Percentiles rank a stretch among this genome's conserved stretches.
Evolutionary conservation across 2,329 filamentous ascomycete genomes (phyloP).

Genomic region (Fonsecaea multimorphosa): DNA sequence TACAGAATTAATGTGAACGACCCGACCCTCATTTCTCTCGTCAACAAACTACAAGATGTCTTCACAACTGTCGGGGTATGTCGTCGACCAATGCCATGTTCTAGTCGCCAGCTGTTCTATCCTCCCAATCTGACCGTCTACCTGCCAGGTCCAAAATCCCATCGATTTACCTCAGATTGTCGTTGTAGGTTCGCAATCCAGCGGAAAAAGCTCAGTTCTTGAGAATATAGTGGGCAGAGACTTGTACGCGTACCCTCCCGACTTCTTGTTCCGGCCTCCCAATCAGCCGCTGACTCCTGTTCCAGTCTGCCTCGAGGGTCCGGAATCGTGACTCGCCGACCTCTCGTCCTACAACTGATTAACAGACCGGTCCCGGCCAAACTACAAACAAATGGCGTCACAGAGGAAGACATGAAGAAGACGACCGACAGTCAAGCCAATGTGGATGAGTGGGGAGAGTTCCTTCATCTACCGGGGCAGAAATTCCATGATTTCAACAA

Average conservation of each 20-base stretch:
- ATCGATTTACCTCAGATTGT: slow-evolving; percentile 99
- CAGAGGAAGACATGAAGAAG: slow-evolving; percentile 67
- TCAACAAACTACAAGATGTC: slow-evolving; percentile 99
- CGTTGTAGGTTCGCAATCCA: slow-evolving; percentile 97
- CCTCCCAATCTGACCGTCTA: slow-evolving; percentile 41
- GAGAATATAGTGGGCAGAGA: slow-evolving; percentile 99
- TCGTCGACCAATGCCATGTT: slow-evolving; percentile 37
- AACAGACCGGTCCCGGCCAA: slow-evolving; percentile 73
- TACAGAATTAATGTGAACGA: slow-evolving; percentile 74
- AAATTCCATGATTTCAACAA: slow-evolving; percentile 99
- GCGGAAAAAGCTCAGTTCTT: slow-evolving; percentile 97
- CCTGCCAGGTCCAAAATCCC: slow-evolving; percentile 85
- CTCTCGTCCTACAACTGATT: slow-evolving; percentile 96
- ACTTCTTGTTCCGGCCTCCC: slow-evolving; percentile 32
- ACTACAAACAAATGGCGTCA: slow-evolving; percentile 72
- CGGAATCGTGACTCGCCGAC: slow-evolving; percentile 94
- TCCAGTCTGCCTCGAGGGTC: slow-evolving; percentile 90
- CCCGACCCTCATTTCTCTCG: slow-evolving; percentile 75
- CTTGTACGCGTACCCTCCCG: slow-evolving; percentile 71
- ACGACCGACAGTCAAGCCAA: slow-evolving; percentile 87
- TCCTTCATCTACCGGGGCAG: slow-evolving; percentile 94
- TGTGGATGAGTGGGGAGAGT: slow-evolving; percentile 96
- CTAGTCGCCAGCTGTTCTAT: slow-evolving; percentile 37
- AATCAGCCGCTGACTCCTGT: slow-evolving; percentile 41
- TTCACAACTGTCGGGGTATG: slow-evolving; percentile 91